These are phyloP conservation scores for Lactarius psammicola DNA, from an alignment of 768 basidiomycete species.

Conservation along the genomic window DNA sequence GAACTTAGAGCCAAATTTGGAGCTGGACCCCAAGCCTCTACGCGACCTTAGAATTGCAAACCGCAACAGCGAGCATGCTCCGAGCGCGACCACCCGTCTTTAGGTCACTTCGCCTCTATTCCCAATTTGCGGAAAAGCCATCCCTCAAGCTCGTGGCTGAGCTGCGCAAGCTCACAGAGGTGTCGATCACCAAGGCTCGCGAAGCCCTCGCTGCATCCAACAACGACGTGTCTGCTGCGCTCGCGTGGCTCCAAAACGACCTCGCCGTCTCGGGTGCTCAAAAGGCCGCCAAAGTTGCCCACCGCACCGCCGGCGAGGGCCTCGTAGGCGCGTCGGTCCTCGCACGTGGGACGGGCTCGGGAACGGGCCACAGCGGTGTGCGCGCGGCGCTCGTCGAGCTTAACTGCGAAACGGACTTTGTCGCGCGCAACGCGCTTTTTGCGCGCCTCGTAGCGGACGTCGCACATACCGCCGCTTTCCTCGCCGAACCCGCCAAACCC, in stretches of 20 bases:
- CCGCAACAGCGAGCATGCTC: conserved; percentile 15
- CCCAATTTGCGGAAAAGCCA: conserved; percentile 53
- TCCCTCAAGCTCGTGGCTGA: conserved; percentile 79
- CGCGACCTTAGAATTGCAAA: not conserved
- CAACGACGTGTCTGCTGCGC: conserved; percentile 70
- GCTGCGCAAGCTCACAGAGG: conserved; percentile 75
- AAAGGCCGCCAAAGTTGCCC: conserved; percentile 81
- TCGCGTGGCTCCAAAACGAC: conserved; percentile 81
- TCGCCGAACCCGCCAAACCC: conserved; percentile 44
- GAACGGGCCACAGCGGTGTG: conserved; percentile 45
- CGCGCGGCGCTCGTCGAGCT: conserved; percentile 88
- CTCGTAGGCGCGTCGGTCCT: conserved; percentile 75
- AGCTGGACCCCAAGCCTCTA: too few relatives aligned
- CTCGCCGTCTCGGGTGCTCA: conserved; percentile 64
- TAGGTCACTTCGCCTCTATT: conserved; percentile 46
- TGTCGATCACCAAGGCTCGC: conserved; percentile 84
- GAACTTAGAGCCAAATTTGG: not conserved
- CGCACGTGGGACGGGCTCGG: conserved; percentile 53
- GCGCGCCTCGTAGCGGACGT: conserved; percentile 72
- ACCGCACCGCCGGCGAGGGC: conserved; percentile 74
- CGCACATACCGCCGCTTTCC: conserved; percentile 78
- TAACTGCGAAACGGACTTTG: conserved; percentile 97
- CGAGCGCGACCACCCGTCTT: not conserved
- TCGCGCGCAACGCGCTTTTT: conserved; percentile 83
- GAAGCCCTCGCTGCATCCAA: conserved; percentile 77